phyloP scores from a whole-genome alignment of 805 yeast genomes.

The Kazachstania viticola region DNA sequence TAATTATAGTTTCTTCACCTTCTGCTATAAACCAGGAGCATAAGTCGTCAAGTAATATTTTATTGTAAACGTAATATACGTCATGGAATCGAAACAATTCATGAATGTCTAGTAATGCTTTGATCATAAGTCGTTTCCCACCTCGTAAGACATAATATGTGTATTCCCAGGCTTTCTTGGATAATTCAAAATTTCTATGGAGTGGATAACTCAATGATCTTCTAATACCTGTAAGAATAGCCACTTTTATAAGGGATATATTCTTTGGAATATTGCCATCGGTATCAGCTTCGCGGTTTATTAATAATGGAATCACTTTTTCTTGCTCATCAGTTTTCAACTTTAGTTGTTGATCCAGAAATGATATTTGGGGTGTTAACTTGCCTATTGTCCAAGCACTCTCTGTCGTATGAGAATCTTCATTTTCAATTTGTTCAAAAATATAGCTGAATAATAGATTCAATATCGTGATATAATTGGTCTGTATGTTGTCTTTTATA shows the following conservation, averaged over 20 bases:
- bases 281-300: background rate
- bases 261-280: conserved; percentile 4
- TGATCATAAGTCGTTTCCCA: conserved; percentile 59
- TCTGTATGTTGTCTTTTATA: conserved; percentile 34
- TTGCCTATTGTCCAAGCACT: conserved; percentile 94
- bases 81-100: conserved; percentile 77
- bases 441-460: conserved; percentile 61
- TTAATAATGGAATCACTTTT: too few relatives aligned
- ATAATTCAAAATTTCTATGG: conserved; percentile 56
- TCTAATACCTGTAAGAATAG: conserved; percentile 52
- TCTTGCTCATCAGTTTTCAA: background rate
- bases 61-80: conserved; percentile 73
- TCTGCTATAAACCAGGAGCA: conserved; percentile 57
- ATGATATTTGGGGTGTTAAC: conserved; percentile 64
- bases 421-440: conserved; percentile 66
- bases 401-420: conserved; percentile 64
- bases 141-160: conserved; percentile 50
- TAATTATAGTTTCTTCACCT: conserved; percentile 46
- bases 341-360: conserved; percentile 48
- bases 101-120: conserved; percentile 46
- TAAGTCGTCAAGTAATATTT: conserved; percentile 65
- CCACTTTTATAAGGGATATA: conserved; percentile 32
- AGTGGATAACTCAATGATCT: conserved; percentile 73
- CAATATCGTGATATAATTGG: conserved; percentile 51
- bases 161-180: conserved; percentile 61